Percentiles rank a stretch among this genome's conserved stretches.
phyloP scores from a whole-genome alignment of 2,329 filamentous ascomycete genomes.

The Plectosphaerella sp. region DNA sequence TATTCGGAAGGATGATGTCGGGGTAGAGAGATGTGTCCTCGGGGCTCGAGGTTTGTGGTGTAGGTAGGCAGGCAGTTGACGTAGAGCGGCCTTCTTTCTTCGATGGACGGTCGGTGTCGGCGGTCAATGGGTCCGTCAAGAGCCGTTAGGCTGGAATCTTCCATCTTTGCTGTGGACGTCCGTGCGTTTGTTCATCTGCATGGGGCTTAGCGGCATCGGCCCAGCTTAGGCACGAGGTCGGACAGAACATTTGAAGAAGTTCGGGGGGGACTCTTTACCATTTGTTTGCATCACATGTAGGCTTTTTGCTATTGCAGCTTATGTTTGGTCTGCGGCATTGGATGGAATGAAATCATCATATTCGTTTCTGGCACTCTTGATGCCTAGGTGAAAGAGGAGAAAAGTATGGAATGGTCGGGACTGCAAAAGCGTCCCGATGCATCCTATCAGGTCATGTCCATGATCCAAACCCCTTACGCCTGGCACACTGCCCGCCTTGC shows the following conservation, averaged over 20 bases:
- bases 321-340: neutral
- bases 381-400: neutral
- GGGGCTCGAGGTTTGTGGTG: too few species aligned
- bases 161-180: slow-evolving; percentile 3
- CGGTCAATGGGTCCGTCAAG: neutral
- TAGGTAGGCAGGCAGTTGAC: slow-evolving; percentile 12
- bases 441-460: slow-evolving; percentile 10
- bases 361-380: too few species aligned
- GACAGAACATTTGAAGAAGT: too few species aligned
- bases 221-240: neutral
- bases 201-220: neutral
- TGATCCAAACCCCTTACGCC: neutral
- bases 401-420: slow-evolving; percentile 2
- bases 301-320: too few species aligned
- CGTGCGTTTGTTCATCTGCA: neutral
- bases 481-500: neutral
- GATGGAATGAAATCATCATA: neutral
- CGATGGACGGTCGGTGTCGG: neutral
- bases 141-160: slow-evolving; percentile 13
- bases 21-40: neutral
- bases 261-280: too few species aligned
- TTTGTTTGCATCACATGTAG: too few species aligned
- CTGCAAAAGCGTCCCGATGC: too few species aligned
- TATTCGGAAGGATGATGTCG: neutral
- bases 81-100: slow-evolving; percentile 6